Percentiles rank a stretch among this genome's conserved stretches.
Conservation (phyloP, 345 rosid species). For the Barbarea vulgaris region DNA sequence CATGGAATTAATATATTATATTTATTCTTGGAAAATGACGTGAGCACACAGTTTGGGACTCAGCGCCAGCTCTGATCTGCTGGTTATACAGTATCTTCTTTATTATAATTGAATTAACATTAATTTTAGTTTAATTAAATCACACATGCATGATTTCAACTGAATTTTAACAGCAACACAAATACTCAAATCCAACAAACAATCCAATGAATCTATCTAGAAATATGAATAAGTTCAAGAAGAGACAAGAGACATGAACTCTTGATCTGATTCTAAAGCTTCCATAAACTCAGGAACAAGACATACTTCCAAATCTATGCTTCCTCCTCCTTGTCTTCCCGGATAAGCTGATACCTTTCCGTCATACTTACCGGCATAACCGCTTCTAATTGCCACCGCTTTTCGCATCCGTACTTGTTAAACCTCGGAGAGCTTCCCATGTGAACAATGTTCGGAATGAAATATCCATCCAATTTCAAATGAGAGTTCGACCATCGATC, state of each 20-base stretch:
- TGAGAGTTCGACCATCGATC: slow-evolving; percentile 47
- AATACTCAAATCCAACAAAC: background rate
- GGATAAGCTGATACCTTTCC: slow-evolving; percentile 61
- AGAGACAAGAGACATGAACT: slow-evolving; percentile 44
- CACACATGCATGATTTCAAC: background rate
- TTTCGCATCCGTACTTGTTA: slow-evolving; percentile 62
- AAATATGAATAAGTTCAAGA: background rate
- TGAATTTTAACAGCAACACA: background rate
- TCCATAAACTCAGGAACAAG: slow-evolving; percentile 56
- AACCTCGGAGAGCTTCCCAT: slow-evolving; percentile 85
- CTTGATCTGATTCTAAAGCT: slow-evolving; percentile 58
- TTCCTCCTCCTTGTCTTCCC: slow-evolving; percentile 63
- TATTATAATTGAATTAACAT: background rate
- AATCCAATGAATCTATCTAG: background rate
- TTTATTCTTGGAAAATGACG: no score
- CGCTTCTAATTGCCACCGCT: slow-evolving; percentile 64
- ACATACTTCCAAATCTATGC: slow-evolving; percentile 69
- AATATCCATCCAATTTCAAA: slow-evolving; percentile 30
- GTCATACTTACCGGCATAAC: slow-evolving; percentile 62
- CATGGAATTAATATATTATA: no score
- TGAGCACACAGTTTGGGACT: no score
- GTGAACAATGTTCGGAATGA: slow-evolving; percentile 54
- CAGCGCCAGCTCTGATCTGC: background rate
- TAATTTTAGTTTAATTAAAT: background rate
- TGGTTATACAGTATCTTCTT: background rate